Evolutionary conservation across 176 grass and related monocot genomes (phyloP).

Genomic region (Oryza coarctata): DNA sequence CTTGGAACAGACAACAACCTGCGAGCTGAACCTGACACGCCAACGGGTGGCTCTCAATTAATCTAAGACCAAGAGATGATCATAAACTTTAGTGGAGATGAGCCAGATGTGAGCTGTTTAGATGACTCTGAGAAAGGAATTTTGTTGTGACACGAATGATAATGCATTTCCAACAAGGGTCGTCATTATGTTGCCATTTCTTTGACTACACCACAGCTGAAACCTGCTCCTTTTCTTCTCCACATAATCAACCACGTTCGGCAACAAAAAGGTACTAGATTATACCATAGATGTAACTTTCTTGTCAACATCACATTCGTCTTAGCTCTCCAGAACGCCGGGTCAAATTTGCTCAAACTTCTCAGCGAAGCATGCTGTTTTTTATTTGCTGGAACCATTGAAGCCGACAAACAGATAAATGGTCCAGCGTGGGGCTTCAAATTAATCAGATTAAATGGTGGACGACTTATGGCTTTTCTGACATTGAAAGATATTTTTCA

Average conservation of each 20-base stretch:
- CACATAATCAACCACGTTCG: slow-evolving; percentile 17
- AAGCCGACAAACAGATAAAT: slow-evolving; percentile 6
- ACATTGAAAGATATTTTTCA: slow-evolving; percentile 11
- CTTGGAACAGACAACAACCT: slow-evolving; percentile 14
- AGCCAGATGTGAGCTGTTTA: background rate
- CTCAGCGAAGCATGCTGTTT: background rate
- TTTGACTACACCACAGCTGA: background rate
- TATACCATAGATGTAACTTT: slow-evolving; percentile 10
- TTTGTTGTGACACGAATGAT: background rate
- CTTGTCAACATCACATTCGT: slow-evolving; percentile 24
- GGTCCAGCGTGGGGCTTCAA: slow-evolving; percentile 6
- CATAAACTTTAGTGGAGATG: background rate
- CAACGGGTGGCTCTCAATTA: background rate
- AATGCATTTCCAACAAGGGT: background rate
- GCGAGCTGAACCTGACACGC: slow-evolving; percentile 27
- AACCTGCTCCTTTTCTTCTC: slow-evolving; percentile 1
- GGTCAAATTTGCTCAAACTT: slow-evolving; percentile 25
- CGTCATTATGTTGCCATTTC: background rate
- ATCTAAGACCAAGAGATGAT: slow-evolving; percentile 13
- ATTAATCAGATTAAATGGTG: slow-evolving; percentile 27
- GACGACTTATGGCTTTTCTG: slow-evolving; percentile 18
- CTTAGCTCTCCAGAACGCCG: slow-evolving; percentile 13
- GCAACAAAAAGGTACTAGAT: background rate
- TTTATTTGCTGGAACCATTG: slow-evolving; percentile 8
- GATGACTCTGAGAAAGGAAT: background rate